These are phyloP conservation scores for Starmerella vaccinii DNA, from an alignment of 805 yeast species.

Conservation along the genomic window DNA sequence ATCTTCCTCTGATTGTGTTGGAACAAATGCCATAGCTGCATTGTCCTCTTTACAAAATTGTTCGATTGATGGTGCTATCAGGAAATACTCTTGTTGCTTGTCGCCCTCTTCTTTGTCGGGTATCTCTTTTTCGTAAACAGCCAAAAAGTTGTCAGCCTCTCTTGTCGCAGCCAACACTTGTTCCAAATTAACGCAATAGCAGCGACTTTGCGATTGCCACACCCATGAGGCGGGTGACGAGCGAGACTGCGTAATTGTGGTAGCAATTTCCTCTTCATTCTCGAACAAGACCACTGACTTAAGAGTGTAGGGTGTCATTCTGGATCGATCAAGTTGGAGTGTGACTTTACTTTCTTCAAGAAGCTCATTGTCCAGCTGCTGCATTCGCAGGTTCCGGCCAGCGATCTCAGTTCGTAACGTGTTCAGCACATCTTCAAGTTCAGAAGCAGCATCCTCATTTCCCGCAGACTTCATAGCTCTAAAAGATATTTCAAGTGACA, in stretches of 20 bases:
- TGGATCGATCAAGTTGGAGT: background rate
- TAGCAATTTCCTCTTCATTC: background rate
- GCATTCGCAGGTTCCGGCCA: background rate
- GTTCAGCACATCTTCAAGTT: background rate
- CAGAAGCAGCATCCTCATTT: background rate
- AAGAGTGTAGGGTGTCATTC: background rate
- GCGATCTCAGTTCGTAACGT: background rate
- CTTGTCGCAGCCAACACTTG: constrained; percentile 3
- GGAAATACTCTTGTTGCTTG: background rate
- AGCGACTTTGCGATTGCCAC: background rate
- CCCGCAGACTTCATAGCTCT: background rate
- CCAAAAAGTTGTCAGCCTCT: constrained; percentile 4
- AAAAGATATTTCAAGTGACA: background rate
- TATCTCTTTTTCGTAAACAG: constrained; percentile 7
- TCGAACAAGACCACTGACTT: background rate
- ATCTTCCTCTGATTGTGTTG: background rate
- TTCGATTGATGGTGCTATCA: constrained; percentile 8
- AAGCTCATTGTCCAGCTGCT: background rate
- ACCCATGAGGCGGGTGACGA: background rate
- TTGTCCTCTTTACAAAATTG: constrained; percentile 6
- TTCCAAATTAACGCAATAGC: background rate
- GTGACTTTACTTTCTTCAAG: background rate
- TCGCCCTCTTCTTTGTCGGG: background rate
- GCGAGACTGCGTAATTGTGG: background rate
- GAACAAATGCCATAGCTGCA: background rate